Evolutionary conservation across 1,284 basidiomycete genomes (phyloP).

Genomic region (Jaminaea rosea): DNA sequence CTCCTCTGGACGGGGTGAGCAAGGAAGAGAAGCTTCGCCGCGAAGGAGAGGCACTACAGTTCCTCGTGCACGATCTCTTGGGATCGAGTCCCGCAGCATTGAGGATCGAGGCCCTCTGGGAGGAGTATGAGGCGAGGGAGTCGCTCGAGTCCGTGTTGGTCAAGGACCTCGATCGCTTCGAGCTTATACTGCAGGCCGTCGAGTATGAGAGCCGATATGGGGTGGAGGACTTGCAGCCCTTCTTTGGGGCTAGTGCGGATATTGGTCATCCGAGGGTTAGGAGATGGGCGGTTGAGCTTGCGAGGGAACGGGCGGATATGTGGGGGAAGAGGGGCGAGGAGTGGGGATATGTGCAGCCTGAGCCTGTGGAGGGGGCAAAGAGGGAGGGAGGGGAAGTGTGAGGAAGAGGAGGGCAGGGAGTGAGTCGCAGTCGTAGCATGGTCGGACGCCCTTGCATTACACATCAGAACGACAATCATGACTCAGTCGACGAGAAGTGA

Average conservation of each 20-base stretch:
- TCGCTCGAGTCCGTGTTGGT: slow-evolving; percentile 80
- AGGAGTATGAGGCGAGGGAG: slow-evolving; percentile 81
- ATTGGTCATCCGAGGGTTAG: slow-evolving; percentile 20
- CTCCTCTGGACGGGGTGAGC: slow-evolving; percentile 75
- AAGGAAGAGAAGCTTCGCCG: slow-evolving; percentile 69
- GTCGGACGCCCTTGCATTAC: too few relatives aligned
- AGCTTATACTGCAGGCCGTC: slow-evolving; percentile 66
- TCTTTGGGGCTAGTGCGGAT: slow-evolving; percentile 24
- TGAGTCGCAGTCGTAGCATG: too few relatives aligned
- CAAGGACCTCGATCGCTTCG: slow-evolving; percentile 89
- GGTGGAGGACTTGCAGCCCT: slow-evolving; percentile 41
- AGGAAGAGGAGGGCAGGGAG: too few relatives aligned
- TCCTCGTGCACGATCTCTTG: slow-evolving; percentile 70
- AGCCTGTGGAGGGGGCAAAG: not conserved
- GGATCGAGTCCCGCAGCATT: slow-evolving; percentile 69
- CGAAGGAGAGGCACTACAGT: slow-evolving; percentile 84
- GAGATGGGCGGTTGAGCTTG: slow-evolving; percentile 23
- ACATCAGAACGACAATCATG: too few relatives aligned
- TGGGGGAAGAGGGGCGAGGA: slow-evolving; percentile 18
- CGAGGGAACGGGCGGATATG: slow-evolving; percentile 19
- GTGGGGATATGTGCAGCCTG: slow-evolving; percentile 15
- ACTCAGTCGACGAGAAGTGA: too few relatives aligned
- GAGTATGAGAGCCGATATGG: slow-evolving; percentile 48
- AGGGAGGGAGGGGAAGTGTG: too few relatives aligned
- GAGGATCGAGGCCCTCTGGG: slow-evolving; percentile 69